Conservation (phyloP, 129 eudicot species). For the Tagetes erecta region DNA sequence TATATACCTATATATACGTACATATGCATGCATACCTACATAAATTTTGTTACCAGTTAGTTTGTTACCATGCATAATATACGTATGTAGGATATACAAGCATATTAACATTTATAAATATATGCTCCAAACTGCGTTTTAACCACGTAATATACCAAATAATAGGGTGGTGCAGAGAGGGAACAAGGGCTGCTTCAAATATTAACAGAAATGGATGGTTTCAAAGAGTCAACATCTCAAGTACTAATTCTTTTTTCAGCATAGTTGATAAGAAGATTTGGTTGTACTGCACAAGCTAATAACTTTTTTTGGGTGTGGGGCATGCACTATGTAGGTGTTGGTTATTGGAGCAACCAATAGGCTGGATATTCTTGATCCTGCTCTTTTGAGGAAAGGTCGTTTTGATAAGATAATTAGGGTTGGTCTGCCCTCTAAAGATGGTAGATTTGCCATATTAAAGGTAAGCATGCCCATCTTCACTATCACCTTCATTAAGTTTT, state of each 20-base stretch:
- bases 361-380: conserved; percentile 95
- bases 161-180: conserved; percentile 98
- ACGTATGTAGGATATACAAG: neutral
- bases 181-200: conserved; percentile 98
- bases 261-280: neutral
- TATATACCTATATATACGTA: no score
- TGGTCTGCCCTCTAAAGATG: conserved; percentile 93
- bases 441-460: conserved; percentile 87
- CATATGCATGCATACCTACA: neutral
- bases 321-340: conserved; percentile 49
- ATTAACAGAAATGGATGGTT: conserved; percentile 96
- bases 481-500: conserved; percentile 18
- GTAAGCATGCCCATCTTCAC: conserved; percentile 29
- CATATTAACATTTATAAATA: neutral
- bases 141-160: conserved; percentile 10
- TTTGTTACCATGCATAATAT: neutral
- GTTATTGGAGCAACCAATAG: conserved; percentile 96
- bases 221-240: conserved; percentile 82
- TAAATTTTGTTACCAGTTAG: neutral
- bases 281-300: conserved; percentile 12
- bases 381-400: conserved; percentile 91
- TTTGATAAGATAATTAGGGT: conserved; percentile 94
- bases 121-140: neutral
- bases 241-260: conserved; percentile 30
- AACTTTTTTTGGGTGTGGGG: neutral